Conservation (phyloP, 2,329 filamentous ascomycete genomes). For the Ophiocordyceps sinensis region DNA sequence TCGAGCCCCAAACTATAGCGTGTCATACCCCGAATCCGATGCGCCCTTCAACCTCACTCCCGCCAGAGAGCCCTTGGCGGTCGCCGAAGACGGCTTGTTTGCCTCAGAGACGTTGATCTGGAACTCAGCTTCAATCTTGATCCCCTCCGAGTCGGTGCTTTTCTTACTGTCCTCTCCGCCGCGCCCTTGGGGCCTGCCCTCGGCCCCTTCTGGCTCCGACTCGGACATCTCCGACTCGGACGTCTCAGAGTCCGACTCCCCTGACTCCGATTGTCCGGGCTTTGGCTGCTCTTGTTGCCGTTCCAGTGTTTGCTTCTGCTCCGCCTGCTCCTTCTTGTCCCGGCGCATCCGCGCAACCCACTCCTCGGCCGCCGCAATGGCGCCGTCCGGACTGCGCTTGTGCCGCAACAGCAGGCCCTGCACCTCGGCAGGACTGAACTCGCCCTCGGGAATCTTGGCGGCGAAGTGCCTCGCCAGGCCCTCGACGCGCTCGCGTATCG, state of each 20-base stretch:
- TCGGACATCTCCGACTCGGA: not conserved
- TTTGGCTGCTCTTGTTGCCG: not conserved
- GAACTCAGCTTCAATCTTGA: not conserved
- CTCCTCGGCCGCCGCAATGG: slow-evolving; percentile 28
- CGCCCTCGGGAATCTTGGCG: slow-evolving; percentile 32
- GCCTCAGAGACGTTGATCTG: not conserved
- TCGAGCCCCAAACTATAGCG: slow-evolving; percentile 4
- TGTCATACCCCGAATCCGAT: slow-evolving; percentile 20
- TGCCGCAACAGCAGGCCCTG: slow-evolving; percentile 43
- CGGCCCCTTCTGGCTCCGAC: not conserved
- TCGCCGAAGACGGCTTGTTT: not conserved
- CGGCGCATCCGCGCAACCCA: slow-evolving; percentile 36
- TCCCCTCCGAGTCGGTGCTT: not conserved
- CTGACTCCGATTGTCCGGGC: not conserved
- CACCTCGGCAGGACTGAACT: slow-evolving; percentile 47
- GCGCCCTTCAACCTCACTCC: slow-evolving; percentile 10
- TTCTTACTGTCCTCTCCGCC: not conserved
- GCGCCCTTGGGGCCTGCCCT: not conserved
- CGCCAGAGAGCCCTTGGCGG: not conserved
- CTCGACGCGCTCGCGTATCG: slow-evolving; percentile 25
- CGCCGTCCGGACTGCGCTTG: slow-evolving; percentile 35
- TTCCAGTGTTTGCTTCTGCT: slow-evolving; percentile 8
- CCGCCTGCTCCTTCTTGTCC: slow-evolving; percentile 28
- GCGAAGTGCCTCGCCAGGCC: slow-evolving; percentile 34
- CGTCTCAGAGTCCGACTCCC: not conserved